phyloP scores from a whole-genome alignment of 2,329 filamentous ascomycete species.

The Colletotrichum trifolii region DNA sequence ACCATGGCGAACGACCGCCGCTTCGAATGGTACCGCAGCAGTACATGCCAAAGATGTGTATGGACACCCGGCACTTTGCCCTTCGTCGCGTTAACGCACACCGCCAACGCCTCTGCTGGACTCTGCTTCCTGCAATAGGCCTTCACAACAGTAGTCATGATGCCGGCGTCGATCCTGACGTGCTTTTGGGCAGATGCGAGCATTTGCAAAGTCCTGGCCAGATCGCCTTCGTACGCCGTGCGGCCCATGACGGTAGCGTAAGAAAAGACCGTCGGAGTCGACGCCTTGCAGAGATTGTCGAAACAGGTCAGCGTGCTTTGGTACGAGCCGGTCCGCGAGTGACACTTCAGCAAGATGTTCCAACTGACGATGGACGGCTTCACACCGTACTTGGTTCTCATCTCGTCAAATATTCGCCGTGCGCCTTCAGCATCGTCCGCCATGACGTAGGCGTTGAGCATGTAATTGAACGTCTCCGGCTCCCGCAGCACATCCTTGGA shows the following conservation, averaged over 20 bases:
- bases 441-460: constrained; percentile 78
- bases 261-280: constrained; percentile 71
- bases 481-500: constrained; percentile 46
- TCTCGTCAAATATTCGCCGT: constrained; percentile 70
- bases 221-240: constrained; percentile 72
- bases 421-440: constrained; percentile 72
- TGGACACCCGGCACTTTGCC: constrained; percentile 60
- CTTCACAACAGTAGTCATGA: constrained; percentile 67
- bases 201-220: constrained; percentile 74
- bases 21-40: constrained; percentile 77
- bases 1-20: constrained; percentile 64
- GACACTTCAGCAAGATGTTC: constrained; percentile 82
- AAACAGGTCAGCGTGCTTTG: constrained; percentile 74
- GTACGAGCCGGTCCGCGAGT: constrained; percentile 74
- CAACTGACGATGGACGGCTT: constrained; percentile 71
- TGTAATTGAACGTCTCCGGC: constrained; percentile 60
- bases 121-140: constrained; percentile 66
- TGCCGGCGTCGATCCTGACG: constrained; percentile 68
- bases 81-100: constrained; percentile 61
- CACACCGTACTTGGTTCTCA: constrained; percentile 65
- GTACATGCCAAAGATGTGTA: constrained; percentile 80
- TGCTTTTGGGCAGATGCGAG: constrained; percentile 69
- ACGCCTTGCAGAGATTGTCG: constrained; percentile 64
- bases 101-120: constrained; percentile 49
- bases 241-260: constrained; percentile 77